These are phyloP conservation scores for Xylaria bambusicola DNA, from an alignment of 495 filamentous ascomycete genomes.

Conservation along the genomic window DNA sequence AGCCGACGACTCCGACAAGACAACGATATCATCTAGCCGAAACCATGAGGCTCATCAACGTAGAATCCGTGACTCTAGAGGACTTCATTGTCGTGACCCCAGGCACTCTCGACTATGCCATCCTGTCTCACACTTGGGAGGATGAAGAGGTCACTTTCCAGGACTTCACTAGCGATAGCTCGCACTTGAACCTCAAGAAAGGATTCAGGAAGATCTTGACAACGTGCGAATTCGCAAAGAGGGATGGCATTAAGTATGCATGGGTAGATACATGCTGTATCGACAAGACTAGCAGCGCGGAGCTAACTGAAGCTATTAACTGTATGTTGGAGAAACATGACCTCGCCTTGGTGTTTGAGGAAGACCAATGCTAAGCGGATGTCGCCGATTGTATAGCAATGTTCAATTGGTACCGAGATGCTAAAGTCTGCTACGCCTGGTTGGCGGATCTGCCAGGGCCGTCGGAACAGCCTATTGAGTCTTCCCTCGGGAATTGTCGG, in stretches of 20 bases:
- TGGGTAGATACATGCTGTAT: slow-evolving; percentile 35
- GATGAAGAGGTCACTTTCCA: slow-evolving; percentile 23
- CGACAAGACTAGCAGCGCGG: too few species aligned
- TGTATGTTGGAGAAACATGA: not conserved
- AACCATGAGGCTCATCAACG: slow-evolving; percentile 6
- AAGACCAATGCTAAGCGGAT: not conserved
- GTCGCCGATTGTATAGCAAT: slow-evolving; percentile 18
- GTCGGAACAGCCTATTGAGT: not conserved
- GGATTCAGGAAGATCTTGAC: slow-evolving; percentile 15
- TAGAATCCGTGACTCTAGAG: not conserved
- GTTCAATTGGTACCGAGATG: slow-evolving; percentile 32
- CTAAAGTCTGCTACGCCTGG: slow-evolving; percentile 35
- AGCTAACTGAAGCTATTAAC: slow-evolving; percentile 24
- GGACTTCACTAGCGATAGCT: slow-evolving; percentile 7
- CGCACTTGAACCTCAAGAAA: not conserved
- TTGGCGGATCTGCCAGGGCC: slow-evolving; percentile 26
- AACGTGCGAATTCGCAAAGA: slow-evolving; percentile 10
- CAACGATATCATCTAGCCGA: not conserved
- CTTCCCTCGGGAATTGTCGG: not conserved
- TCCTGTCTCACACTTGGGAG: slow-evolving; percentile 23
- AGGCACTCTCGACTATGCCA: slow-evolving; percentile 10
- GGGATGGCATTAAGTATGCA: slow-evolving; percentile 20
- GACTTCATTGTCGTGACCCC: not conserved
- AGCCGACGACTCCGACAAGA: not conserved
- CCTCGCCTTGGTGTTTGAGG: not conserved